A percentile compares a stretch with the other conserved stretches of the same genome.
Evolutionary conservation across 805 yeast genomes (phyloP).

Genomic region (Diddensiella santjacobensis): DNA sequence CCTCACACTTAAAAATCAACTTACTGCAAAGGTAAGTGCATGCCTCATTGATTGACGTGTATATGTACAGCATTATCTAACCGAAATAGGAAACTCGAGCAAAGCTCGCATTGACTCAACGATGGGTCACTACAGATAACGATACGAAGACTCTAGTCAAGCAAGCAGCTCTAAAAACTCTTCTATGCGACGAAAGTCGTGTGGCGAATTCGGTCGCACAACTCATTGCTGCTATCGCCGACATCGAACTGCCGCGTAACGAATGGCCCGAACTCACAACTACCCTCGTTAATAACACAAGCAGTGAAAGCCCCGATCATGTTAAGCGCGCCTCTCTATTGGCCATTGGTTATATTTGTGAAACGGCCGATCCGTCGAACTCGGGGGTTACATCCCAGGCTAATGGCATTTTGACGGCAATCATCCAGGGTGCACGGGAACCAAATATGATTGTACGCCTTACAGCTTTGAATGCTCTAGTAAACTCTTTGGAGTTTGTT

Average conservation of each 20-base stretch:
- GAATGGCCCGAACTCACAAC: conserved; percentile 89
- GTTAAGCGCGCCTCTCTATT: conserved; percentile 83
- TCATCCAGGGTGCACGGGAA: conserved; percentile 96
- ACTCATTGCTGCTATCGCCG: conserved; percentile 95
- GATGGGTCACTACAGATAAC: conserved; percentile 67
- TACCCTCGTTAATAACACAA: conserved; percentile 81
- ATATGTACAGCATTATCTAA: not conserved
- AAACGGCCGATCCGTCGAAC: conserved; percentile 80
- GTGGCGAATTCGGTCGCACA: conserved; percentile 91
- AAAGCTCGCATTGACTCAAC: conserved; percentile 54
- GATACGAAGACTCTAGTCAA: conserved; percentile 62
- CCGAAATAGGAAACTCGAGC: conserved; percentile 45
- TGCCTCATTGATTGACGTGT: not conserved
- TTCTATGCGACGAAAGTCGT: conserved; percentile 62
- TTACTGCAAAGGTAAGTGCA: conserved; percentile 60
- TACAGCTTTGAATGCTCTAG: conserved; percentile 89
- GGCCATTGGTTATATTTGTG: conserved; percentile 95
- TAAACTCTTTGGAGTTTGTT: conserved; percentile 86
- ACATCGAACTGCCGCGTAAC: conserved; percentile 79
- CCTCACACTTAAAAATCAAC: conserved; percentile 78
- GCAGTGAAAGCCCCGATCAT: conserved; percentile 67
- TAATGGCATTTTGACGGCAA: conserved; percentile 89
- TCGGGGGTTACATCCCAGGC: conserved; percentile 78
- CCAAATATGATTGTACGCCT: conserved; percentile 70
- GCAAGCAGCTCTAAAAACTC: conserved; percentile 53